These are phyloP conservation scores for Candida ascalaphidarum DNA, from an alignment of 805 yeast species.

Conservation along the genomic window DNA sequence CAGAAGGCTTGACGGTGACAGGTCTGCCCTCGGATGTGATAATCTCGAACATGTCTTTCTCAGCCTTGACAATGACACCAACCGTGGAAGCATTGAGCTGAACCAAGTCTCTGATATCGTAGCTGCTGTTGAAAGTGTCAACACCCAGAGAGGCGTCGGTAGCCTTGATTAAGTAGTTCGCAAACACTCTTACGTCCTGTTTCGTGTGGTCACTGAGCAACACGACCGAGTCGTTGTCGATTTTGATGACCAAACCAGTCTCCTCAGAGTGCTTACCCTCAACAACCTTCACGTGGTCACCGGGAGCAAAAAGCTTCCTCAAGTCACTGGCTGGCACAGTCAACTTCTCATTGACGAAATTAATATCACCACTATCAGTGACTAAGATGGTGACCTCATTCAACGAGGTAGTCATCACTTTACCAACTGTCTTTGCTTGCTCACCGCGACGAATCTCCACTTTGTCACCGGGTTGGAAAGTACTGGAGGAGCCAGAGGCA, in stretches of 20 bases:
- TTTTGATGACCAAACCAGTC: constrained; percentile 85
- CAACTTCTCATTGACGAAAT: constrained; percentile 46
- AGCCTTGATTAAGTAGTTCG: constrained; percentile 84
- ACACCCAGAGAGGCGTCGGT: constrained; percentile 61
- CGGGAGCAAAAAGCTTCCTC: constrained; percentile 78
- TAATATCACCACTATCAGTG: constrained; percentile 49
- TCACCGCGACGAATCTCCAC: constrained; percentile 92
- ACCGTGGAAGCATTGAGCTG: constrained; percentile 79
- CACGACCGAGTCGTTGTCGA: constrained; percentile 79
- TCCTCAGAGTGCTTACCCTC: constrained; percentile 90
- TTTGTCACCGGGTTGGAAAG: constrained; percentile 87
- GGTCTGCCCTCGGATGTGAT: constrained; percentile 77
- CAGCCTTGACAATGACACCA: constrained; percentile 86
- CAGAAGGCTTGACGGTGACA: constrained; percentile 61
- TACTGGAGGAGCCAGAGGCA: constrained; percentile 17
- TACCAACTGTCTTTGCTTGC: constrained; percentile 83
- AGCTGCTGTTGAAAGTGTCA: constrained; percentile 66
- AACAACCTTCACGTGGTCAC: constrained; percentile 91
- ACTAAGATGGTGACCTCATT: constrained; percentile 44
- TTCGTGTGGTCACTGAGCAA: constrained; percentile 83
- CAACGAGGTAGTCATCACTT: constrained; percentile 56
- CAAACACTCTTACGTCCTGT: constrained; percentile 85
- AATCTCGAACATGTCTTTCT: constrained; percentile 75
- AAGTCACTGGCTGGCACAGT: constrained; percentile 78
- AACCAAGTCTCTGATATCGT: constrained; percentile 82